Conservation (phyloP, 495 filamentous ascomycete species). For the Penicillium diatomitis region DNA sequence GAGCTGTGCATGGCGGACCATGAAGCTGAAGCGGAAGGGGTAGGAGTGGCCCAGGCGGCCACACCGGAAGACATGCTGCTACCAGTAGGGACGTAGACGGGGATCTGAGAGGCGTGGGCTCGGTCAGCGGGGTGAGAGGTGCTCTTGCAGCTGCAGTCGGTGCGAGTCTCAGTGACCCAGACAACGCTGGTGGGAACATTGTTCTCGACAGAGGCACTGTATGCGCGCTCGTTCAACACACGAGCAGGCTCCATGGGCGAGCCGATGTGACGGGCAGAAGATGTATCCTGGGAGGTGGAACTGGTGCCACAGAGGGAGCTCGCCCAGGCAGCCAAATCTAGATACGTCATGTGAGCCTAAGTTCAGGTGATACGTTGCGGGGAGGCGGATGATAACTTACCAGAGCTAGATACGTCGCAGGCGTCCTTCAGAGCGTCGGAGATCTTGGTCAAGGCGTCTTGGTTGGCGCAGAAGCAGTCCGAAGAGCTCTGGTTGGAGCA, state of each 20-base stretch:
- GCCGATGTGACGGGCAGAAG: slow-evolving; percentile 14
- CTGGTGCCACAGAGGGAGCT: slow-evolving; percentile 5
- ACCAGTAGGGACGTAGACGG: slow-evolving; percentile 12
- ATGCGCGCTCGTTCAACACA: slow-evolving; percentile 12
- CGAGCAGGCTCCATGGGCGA: slow-evolving; percentile 15
- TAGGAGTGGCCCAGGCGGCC: slow-evolving; percentile 4
- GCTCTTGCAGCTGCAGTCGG: slow-evolving; percentile 16
- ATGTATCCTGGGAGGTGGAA: not conserved
- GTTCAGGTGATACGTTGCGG: not conserved
- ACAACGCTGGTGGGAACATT: slow-evolving; percentile 6
- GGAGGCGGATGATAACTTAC: not conserved
- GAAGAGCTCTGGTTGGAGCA: slow-evolving; percentile 7
- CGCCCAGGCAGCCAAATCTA: slow-evolving; percentile 4
- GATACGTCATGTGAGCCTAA: not conserved
- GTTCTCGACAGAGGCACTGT: not conserved
- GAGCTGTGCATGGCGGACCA: slow-evolving; percentile 12
- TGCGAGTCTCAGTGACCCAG: slow-evolving; percentile 18
- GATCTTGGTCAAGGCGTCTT: slow-evolving; percentile 3
- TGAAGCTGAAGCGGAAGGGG: slow-evolving; percentile 5
- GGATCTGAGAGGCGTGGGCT: slow-evolving; percentile 18
- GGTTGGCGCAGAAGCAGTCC: slow-evolving; percentile 16
- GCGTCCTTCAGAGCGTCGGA: not conserved
- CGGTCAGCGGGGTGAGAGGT: not conserved
- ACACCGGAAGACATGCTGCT: slow-evolving; percentile 9
- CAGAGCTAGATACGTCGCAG: slow-evolving; percentile 10